A percentile compares a stretch with the other conserved stretches of the same genome.
phyloP scores from a whole-genome alignment of 495 filamentous ascomycete genomes.

The Lentithecium fluviatile region DNA sequence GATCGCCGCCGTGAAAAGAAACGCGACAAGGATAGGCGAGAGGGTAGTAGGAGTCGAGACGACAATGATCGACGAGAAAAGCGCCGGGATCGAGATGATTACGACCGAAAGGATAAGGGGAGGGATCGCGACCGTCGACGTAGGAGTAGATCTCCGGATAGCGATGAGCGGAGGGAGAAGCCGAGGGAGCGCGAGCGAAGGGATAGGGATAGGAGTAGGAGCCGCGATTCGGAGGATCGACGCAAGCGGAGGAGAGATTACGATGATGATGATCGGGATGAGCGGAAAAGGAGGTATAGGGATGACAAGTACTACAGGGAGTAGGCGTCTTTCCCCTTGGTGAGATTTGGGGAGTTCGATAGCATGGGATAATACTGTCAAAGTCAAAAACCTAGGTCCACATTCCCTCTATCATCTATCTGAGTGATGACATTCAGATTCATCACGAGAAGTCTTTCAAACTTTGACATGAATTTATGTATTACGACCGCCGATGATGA shows the following conservation, averaged over 20 bases:
- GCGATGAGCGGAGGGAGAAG: conserved; percentile 6
- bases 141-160: conserved; percentile 5
- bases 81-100: conserved; percentile 35
- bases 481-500: too few species aligned
- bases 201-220: background rate
- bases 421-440: too few species aligned
- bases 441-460: too few species aligned
- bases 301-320: background rate
- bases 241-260: conserved; percentile 16
- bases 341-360: too few species aligned
- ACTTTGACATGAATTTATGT: too few species aligned
- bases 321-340: too few species aligned
- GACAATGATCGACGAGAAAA: too few species aligned
- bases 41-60: too few species aligned
- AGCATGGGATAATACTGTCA: too few species aligned
- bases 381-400: too few species aligned
- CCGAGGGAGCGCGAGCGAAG: background rate
- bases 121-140: conserved; percentile 7
- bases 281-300: background rate
- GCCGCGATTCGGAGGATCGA: conserved; percentile 15
- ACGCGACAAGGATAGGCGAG: too few species aligned
- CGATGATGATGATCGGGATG: conserved; percentile 12
- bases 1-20: background rate
- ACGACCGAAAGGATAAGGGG: conserved; percentile 17
- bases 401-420: too few species aligned